Evolutionary conservation across 805 yeast species (phyloP).

Genomic region (Saturnispora diversa): DNA sequence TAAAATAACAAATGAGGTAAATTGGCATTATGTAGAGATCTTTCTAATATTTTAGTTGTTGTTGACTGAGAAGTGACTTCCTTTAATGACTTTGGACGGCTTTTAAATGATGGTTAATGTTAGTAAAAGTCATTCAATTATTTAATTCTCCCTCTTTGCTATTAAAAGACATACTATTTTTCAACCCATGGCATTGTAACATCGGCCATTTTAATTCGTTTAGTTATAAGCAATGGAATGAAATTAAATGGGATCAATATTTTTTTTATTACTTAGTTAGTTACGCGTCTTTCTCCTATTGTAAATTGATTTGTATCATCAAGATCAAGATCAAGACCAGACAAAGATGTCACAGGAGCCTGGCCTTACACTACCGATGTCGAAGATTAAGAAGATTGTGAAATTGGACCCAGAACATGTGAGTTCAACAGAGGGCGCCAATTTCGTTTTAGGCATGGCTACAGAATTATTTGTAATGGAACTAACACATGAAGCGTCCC

Average conservation of each 20-base stretch:
- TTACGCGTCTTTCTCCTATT: no score
- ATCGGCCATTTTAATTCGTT: conserved; percentile 11
- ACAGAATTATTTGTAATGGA: conserved; percentile 67
- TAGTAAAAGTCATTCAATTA: no score
- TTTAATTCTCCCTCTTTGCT: no score
- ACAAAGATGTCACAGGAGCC: conserved; percentile 15
- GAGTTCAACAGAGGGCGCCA: conserved; percentile 61
- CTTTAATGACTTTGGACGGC: conserved; percentile 77
- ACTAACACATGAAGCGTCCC: conserved; percentile 61
- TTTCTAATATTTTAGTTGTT: conserved; percentile 74
- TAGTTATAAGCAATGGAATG: no score
- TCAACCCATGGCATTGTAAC: conserved; percentile 78
- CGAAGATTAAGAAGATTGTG: conserved; percentile 63
- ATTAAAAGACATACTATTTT: conserved; percentile 45
- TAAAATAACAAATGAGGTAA: conserved; percentile 87
- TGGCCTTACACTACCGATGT: conserved; percentile 42
- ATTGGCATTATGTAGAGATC: conserved; percentile 71
- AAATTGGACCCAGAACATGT: conserved; percentile 69
- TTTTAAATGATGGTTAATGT: conserved; percentile 15
- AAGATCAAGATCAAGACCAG: no score
- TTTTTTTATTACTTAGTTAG: no score
- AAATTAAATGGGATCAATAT: no score
- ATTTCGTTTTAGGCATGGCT: conserved; percentile 69
- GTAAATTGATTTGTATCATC: no score
- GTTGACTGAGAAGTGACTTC: conserved; percentile 91